Conservation (phyloP, 805 yeast genomes). For the Kurtzmaniella fragi region DNA sequence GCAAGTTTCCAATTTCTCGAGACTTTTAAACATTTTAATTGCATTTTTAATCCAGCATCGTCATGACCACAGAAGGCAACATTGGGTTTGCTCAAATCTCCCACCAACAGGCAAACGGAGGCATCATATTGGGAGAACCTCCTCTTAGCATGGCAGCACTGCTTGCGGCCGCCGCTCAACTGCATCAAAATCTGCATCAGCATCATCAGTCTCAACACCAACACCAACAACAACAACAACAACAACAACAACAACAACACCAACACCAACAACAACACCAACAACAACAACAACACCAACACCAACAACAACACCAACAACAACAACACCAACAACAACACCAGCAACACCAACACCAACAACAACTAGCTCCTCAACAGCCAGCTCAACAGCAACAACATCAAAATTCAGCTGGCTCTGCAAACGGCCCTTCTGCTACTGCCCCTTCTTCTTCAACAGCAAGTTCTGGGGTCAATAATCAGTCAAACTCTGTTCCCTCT, state of each 20-base stretch:
- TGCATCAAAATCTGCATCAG: slow-evolving; percentile 1
- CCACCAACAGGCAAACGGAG: neutral
- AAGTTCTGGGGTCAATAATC: slow-evolving; percentile 1
- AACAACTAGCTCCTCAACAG: slow-evolving; percentile 1
- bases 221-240: slow-evolving; percentile 2
- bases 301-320: neutral
- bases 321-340: slow-evolving; percentile 2
- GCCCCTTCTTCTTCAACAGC: slow-evolving; percentile 4
- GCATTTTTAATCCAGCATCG: too few relatives aligned
- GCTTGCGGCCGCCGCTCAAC: neutral
- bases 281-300: neutral
- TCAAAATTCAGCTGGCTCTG: neutral
- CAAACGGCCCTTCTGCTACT: slow-evolving; percentile 1
- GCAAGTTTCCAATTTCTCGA: neutral
- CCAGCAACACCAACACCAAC: slow-evolving; percentile 2
- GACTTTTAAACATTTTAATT: neutral
- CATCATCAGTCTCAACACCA: slow-evolving; percentile 1
- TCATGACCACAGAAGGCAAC: slow-evolving; percentile 3
- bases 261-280: neutral
- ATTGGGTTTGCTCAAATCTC: slow-evolving; percentile 1
- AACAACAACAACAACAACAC: slow-evolving; percentile 1
- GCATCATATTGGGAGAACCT: neutral
- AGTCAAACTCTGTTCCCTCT: neutral
- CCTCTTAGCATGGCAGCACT: neutral
- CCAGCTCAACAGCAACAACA: slow-evolving; percentile 7